phyloP scores from a whole-genome alignment of 306 rosid species.

The Cyclanthera cordifolia region DNA sequence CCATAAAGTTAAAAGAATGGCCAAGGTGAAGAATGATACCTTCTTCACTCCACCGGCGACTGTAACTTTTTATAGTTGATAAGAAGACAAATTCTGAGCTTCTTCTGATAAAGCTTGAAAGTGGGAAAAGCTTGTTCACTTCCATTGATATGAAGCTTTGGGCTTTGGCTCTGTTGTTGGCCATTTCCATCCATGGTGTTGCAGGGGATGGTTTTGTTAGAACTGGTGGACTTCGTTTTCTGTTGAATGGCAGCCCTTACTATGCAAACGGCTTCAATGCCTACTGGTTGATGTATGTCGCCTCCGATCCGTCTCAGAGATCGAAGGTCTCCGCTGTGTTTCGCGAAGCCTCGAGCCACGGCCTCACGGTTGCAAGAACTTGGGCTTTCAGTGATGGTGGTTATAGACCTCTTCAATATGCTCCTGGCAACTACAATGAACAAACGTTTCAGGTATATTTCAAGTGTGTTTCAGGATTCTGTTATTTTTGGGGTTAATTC shows the following conservation, averaged over 20 bases:
- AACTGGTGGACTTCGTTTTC: slow-evolving; percentile 55
- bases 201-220: slow-evolving; percentile 62
- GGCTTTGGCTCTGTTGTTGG: slow-evolving; percentile 27
- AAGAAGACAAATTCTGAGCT: slow-evolving; percentile 4
- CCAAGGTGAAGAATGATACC: background rate
- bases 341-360: slow-evolving; percentile 55
- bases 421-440: slow-evolving; percentile 84
- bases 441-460: slow-evolving; percentile 73
- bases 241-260: slow-evolving; percentile 59
- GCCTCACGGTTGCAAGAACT: slow-evolving; percentile 82
- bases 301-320: slow-evolving; percentile 79
- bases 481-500: background rate
- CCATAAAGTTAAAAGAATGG: background rate
- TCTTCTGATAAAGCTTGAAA: background rate
- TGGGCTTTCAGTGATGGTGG: slow-evolving; percentile 98
- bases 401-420: slow-evolving; percentile 61
- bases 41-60: background rate
- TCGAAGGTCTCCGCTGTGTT: slow-evolving; percentile 56
- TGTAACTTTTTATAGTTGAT: background rate
- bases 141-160: slow-evolving; percentile 43
- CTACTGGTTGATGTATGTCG: slow-evolving; percentile 82
- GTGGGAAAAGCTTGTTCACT: slow-evolving; percentile 12
- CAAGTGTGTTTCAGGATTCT: slow-evolving; percentile 30
- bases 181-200: slow-evolving; percentile 32
- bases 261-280: slow-evolving; percentile 92